Evolutionary conservation across 2,329 filamentous ascomycete genomes (phyloP), one percentile per base, ranked within the genome.

Genomic region (Pyrenophora graminea): DNA sequence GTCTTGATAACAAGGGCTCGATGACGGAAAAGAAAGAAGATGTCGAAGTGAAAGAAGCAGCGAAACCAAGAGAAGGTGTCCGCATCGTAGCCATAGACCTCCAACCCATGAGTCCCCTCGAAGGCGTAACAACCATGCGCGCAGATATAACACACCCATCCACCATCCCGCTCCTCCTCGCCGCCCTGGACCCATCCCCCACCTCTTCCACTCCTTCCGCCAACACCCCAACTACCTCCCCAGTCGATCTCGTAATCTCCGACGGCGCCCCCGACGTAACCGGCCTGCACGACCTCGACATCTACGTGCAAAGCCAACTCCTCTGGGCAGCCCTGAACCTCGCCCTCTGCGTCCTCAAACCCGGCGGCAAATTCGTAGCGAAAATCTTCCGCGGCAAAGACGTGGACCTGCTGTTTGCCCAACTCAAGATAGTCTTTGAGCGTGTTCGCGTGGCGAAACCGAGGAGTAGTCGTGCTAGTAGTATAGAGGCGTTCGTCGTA

Each of bases 101-200:
- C 31, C 94, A 99, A 72, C 94, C 94, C 33, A 99, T 99, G 83
- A 91, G 89, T 55, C 91, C 93, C 5, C 81, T 99, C 4, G 89
- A 94, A 21, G 94, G 94, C 53, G 96, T 99, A 71, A 90, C 88
- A 31, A 96, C 90, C 9, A 82, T 99, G 12, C 88, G 92, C 67
- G 94, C 94, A 41, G 94, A 99, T 71, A 99, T 99, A 63, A 99
- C 94, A 7, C 94, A 99, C 73, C 93, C 94, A 0, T 92, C 91
- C 3, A 99, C 94, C 0, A 90, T 97, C 27, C 92, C 93, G 6
- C 83, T 96, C 3, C 83, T 99, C 17, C 83, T 97, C 19, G 85
- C 86, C 58, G 91, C 93, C 1, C 81, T 99, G 18, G 91, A 97
- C 63, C 84, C 90, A 15, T 15, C 15, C 15, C 15, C 15, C 15